Percentiles rank a stretch among this genome's conserved stretches.
Conservation (phyloP, 345 rosid genomes). For the Aquilaria sinensis region DNA sequence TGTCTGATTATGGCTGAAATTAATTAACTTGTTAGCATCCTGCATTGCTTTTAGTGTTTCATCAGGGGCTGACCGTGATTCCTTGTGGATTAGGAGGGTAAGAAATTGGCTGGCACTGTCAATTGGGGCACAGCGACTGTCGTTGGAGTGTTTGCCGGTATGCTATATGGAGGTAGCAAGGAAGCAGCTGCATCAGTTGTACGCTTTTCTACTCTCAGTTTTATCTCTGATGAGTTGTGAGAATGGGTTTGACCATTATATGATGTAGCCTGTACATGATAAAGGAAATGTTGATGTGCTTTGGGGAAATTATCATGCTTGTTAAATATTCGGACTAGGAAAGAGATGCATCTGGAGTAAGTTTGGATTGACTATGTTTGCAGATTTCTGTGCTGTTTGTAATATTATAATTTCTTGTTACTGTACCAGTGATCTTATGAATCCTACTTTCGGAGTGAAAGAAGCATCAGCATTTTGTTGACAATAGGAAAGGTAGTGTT, state of each 20-base stretch:
- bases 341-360: too few species aligned
- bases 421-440: too few species aligned
- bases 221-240: neutral
- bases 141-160: constrained; percentile 81
- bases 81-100: constrained; percentile 32
- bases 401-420: too few species aligned
- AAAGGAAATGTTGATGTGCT: too few species aligned
- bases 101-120: constrained; percentile 60
- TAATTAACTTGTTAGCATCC: neutral
- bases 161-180: constrained; percentile 92
- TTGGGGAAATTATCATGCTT: too few species aligned
- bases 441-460: too few species aligned
- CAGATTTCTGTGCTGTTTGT: too few species aligned
- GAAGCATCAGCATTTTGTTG: too few species aligned
- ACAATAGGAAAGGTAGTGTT: too few species aligned
- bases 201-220: constrained; percentile 18
- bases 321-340: too few species aligned
- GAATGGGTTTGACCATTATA: neutral
- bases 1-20: neutral
- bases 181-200: constrained; percentile 94
- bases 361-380: too few species aligned
- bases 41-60: neutral
- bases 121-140: constrained; percentile 91
- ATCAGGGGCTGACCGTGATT: constrained; percentile 8
- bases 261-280: neutral